phyloP scores from a whole-genome alignment of 768 basidiomycete species.

The Naganishia onofrii region DNA sequence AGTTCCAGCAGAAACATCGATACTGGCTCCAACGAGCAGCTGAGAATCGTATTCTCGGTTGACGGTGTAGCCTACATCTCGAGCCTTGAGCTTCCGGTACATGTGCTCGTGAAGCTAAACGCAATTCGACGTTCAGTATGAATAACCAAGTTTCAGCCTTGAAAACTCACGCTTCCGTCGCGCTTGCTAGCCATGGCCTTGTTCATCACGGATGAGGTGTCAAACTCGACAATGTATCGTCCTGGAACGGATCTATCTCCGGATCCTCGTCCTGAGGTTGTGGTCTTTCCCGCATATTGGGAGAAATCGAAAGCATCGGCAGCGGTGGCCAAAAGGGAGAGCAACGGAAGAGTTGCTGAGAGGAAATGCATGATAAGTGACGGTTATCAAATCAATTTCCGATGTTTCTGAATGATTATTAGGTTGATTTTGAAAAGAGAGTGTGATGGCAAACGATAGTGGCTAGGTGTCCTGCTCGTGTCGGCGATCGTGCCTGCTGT shows the following conservation, averaged over 20 bases:
- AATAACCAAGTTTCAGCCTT: background rate
- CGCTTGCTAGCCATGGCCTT: conserved; percentile 32
- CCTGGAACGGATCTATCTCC: conserved; percentile 52
- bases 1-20: conserved; percentile 56
- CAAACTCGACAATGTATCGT: conserved; percentile 63
- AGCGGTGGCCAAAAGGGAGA: background rate
- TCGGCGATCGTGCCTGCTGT: background rate
- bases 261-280: conserved; percentile 5
- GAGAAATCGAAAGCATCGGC: conserved; percentile 21
- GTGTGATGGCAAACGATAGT: background rate
- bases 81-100: conserved; percentile 53
- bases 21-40: conserved; percentile 63
- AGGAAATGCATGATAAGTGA: conserved; percentile 16
- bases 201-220: conserved; percentile 46
- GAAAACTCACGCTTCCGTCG: conserved; percentile 13
- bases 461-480: background rate
- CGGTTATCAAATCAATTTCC: background rate
- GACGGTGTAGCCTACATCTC: conserved; percentile 41
- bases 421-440: background rate
- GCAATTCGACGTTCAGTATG: background rate
- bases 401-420: background rate
- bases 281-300: conserved; percentile 23
- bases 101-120: conserved; percentile 58
- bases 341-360: conserved; percentile 16
- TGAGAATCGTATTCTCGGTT: conserved; percentile 55